Percentiles rank a stretch among this genome's conserved stretches.
phyloP scores from a whole-genome alignment of 108 stramenopile species.

The Skeletonema tropicum region DNA sequence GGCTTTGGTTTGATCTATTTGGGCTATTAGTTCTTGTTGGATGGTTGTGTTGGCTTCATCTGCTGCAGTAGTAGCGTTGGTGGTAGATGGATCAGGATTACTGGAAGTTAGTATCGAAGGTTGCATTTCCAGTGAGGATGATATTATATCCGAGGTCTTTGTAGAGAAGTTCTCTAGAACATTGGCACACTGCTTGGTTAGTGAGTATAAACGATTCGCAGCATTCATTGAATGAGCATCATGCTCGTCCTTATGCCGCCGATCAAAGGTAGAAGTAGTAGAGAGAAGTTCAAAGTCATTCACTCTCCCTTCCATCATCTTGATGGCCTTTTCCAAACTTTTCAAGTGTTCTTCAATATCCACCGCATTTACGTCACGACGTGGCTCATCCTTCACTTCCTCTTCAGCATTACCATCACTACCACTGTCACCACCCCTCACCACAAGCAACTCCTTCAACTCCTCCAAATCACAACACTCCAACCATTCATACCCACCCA shows the following conservation, averaged over 20 bases:
- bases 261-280: not conserved
- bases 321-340: not conserved
- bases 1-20: not conserved
- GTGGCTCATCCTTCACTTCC: not conserved
- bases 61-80: not conserved
- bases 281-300: not conserved
- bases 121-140: not conserved
- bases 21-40: not conserved
- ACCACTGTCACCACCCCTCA: not conserved
- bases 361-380: not conserved
- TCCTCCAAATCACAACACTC: not conserved
- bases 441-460: not conserved
- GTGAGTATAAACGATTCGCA: not conserved
- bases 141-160: not conserved
- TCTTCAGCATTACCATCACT: not conserved
- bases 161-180: not conserved
- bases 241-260: not conserved
- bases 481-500: not conserved
- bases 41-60: not conserved
- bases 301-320: not conserved
- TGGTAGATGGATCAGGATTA: not conserved
- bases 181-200: not conserved
- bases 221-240: not conserved
- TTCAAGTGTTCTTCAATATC: not conserved
- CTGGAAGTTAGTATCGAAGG: not conserved